A percentile compares a stretch with the other conserved stretches of the same genome.
phyloP scores from a whole-genome alignment of 768 basidiomycete species.

The Grammothele lineata region DNA sequence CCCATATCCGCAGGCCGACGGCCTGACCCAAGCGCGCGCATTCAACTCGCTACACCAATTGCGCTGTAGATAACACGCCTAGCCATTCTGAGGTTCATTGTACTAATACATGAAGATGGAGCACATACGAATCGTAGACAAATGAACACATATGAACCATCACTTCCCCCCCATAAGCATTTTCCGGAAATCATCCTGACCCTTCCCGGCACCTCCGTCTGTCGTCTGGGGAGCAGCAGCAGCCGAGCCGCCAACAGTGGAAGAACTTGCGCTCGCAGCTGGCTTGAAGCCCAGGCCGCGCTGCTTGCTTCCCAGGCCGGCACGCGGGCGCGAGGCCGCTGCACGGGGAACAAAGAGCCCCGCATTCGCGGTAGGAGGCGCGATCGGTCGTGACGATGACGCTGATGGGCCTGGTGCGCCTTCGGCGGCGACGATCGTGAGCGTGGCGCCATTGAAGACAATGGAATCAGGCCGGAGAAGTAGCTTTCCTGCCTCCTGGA shows the following conservation, averaged over 20 bases:
- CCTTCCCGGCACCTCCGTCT: constrained; percentile 35
- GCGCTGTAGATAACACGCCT: not conserved
- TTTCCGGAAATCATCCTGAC: constrained; percentile 84
- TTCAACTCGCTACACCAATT: too few relatives aligned
- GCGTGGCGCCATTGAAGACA: constrained; percentile 54
- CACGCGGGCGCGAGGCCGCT: constrained; percentile 62
- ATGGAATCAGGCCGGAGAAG: constrained; percentile 70
- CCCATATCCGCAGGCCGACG: too few relatives aligned
- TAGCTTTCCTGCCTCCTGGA: constrained; percentile 80
- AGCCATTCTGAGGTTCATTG: too few relatives aligned
- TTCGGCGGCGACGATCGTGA: constrained; percentile 66
- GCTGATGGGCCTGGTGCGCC: constrained; percentile 6
- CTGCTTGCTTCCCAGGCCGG: constrained; percentile 62
- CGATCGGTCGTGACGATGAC: constrained; percentile 10
- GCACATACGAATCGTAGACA: too few relatives aligned
- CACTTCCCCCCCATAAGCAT: constrained; percentile 48
- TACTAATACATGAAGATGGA: too few relatives aligned
- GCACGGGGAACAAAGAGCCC: constrained; percentile 65
- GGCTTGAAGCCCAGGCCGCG: constrained; percentile 11
- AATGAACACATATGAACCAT: too few relatives aligned
- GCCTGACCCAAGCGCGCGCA: too few relatives aligned
- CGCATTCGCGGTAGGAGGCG: constrained; percentile 34
- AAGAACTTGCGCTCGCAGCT: not conserved
- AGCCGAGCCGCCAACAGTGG: constrained; percentile 12
- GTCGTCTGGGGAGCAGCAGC: constrained; percentile 16